phyloP scores from a whole-genome alignment of 2,329 filamentous ascomycete genomes.

The Phoma sp. region DNA sequence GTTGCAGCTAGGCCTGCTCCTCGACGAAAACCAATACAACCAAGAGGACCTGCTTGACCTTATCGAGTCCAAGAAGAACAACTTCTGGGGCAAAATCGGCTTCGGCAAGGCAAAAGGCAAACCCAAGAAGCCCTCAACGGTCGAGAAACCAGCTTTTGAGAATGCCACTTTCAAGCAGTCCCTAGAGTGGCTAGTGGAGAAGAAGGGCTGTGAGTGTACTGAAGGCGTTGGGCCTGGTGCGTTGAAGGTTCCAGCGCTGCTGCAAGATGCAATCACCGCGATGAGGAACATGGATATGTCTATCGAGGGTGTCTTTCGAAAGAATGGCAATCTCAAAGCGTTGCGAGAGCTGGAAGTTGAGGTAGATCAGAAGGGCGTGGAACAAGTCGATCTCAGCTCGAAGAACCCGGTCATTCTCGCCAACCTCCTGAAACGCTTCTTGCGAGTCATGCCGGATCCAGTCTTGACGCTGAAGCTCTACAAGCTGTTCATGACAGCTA shows the following conservation, averaged over 20 bases:
- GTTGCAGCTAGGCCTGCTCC: slow-evolving; percentile 88
- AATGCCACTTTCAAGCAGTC: slow-evolving; percentile 93
- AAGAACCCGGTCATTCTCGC: slow-evolving; percentile 94
- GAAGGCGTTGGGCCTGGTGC: slow-evolving; percentile 93
- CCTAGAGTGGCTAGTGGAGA: slow-evolving; percentile 86
- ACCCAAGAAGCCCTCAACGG: slow-evolving; percentile 70
- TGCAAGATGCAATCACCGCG: slow-evolving; percentile 92
- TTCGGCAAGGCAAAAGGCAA: slow-evolving; percentile 88
- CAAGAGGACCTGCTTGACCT: slow-evolving; percentile 90
- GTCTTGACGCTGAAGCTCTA: slow-evolving; percentile 95
- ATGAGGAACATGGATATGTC: slow-evolving; percentile 99
- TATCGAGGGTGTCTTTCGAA: slow-evolving; percentile 96
- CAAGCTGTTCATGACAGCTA: slow-evolving; percentile 84
- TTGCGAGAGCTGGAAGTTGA: slow-evolving; percentile 83
- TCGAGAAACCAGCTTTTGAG: slow-evolving; percentile 46
- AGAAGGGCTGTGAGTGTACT: slow-evolving; percentile 95
- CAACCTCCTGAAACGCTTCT: slow-evolving; percentile 91
- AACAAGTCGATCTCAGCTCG: slow-evolving; percentile 82
- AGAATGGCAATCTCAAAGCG: slow-evolving; percentile 98
- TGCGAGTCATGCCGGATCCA: slow-evolving; percentile 92
- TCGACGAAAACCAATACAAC: slow-evolving; percentile 90
- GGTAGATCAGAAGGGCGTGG: slow-evolving; percentile 85
- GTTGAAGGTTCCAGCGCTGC: slow-evolving; percentile 86
- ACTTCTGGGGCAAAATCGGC: slow-evolving; percentile 97
- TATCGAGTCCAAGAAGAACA: slow-evolving; percentile 91